Evolutionary conservation across 495 filamentous ascomycete species (phyloP), one percentile per base, ranked within the genome.

Genomic region (Neurospora sp.): DNA sequence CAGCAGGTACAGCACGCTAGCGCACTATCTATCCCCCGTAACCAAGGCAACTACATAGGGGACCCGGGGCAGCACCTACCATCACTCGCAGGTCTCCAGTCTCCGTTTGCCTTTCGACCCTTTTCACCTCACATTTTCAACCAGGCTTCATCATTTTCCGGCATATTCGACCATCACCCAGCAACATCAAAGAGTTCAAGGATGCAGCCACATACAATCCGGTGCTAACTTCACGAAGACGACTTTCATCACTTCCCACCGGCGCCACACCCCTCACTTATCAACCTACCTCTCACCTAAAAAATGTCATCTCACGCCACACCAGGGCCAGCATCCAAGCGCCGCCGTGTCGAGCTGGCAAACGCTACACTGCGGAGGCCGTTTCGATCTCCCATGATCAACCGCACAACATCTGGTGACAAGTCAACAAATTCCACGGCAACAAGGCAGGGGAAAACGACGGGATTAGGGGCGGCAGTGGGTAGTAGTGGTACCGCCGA

Each of bases 341-440:
- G 79, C 35, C 77, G 78, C 14, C 79, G 79, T 59, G 71, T 78
- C 72, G 79, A 81, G 3, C 41, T 48, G 2, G 79, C 79, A 23
- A 81, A 79, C 44, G 71, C 73, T 2, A 76, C 75, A 8, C 77
- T 81, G 69, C 71, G 75, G 20, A 81, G 77, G 48, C 78, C 79
- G 2, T 81, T 81, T 41, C 62, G 76, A 3, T 81, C 79, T 20
- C 79, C 79, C 10, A 42, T 81, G 70, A 73, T 81, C 23, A 77
- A 69, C 35, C 74, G 77, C 41, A 71, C 73, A 39, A 35, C 38
- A 8, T 35, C 14, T 37, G 54, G 44, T 27, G 41, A 38, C 35
- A 44, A 6, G 18, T 4, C 12, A 20, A 12, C 20, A 23, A 40
- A 20, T 27, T 12, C 14, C 8, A n/a, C 39, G 27, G 11, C 39